A percentile compares a stretch with the other conserved stretches of the same genome.
phyloP scores from a whole-genome alignment of 441 rosid genomes.

The Melastoma candidum region DNA sequence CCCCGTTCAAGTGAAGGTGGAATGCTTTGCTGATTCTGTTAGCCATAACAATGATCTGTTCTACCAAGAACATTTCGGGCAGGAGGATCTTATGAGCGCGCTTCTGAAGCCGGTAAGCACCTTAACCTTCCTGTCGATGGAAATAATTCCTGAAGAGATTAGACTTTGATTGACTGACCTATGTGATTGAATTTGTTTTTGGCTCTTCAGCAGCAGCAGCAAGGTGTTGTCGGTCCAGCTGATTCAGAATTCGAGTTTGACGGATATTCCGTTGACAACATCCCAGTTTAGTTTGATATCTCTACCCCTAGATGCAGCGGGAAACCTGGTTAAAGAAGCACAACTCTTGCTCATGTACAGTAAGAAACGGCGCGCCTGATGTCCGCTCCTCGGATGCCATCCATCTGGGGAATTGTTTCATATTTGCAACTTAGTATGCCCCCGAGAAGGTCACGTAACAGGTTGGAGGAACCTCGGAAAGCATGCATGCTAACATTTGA shows the following conservation, averaged over 20 bases:
- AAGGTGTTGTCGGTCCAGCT: slow-evolving; percentile 33
- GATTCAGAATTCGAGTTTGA: slow-evolving; percentile 76
- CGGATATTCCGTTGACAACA: slow-evolving; percentile 60
- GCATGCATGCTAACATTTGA: no score
- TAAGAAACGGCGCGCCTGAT: no score
- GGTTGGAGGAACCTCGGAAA: no score
- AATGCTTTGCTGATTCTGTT: slow-evolving; percentile 32
- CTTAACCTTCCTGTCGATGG: neutral
- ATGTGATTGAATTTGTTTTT: neutral
- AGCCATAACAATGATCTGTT: slow-evolving; percentile 18
- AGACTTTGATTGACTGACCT: neutral
- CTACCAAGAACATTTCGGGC: slow-evolving; percentile 47
- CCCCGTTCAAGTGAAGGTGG: slow-evolving; percentile 54
- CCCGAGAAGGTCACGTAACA: no score
- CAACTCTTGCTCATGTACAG: no score
- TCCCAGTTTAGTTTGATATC: slow-evolving; percentile 40
- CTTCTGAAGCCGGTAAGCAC: slow-evolving; percentile 67
- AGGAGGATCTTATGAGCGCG: slow-evolving; percentile 86
- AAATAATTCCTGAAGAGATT: no score
- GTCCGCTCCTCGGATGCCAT: no score
- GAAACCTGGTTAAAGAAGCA: no score
- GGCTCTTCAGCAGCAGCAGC: slow-evolving; percentile 35
- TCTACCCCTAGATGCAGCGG: no score
- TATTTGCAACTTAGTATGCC: no score
- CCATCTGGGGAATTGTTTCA: no score